These are phyloP conservation scores for Dryas drummondii DNA, from an alignment of 306 rosid species.

Conservation along the genomic window DNA sequence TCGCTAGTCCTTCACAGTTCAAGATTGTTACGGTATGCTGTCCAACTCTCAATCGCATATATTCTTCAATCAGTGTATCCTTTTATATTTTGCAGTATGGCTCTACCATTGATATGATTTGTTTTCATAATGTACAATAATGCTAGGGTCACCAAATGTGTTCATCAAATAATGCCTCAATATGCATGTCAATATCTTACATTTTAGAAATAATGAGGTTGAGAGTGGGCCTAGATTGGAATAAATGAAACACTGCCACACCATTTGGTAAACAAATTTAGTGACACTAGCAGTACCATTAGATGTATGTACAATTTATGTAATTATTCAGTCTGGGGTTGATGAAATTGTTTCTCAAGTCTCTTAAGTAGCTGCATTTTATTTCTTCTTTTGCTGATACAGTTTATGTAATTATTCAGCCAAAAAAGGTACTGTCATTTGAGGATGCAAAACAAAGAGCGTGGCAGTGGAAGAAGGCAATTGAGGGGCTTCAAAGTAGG, in stretches of 20 bases:
- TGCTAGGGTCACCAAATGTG: too few relatives aligned
- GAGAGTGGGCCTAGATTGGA: too few relatives aligned
- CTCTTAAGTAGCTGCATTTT: conserved; percentile 3
- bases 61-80: neutral
- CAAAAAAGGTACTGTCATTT: conserved; percentile 81
- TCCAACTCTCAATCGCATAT: neutral
- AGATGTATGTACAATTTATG: neutral
- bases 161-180: too few relatives aligned
- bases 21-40: conserved; percentile 85
- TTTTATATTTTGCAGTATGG: neutral
- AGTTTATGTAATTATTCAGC: conserved; percentile 51
- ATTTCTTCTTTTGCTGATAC: conserved; percentile 17
- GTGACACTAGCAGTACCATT: neutral
- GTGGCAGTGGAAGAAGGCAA: conserved; percentile 94
- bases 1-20: conserved; percentile 72
- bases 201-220: too few relatives aligned
- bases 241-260: too few relatives aligned
- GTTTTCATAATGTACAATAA: too few relatives aligned
- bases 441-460: conserved; percentile 97
- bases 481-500: conserved; percentile 95
- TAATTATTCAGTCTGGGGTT: neutral
- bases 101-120: neutral
- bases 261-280: too few relatives aligned
- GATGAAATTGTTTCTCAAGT: conserved; percentile 4
- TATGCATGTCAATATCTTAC: too few relatives aligned